These are phyloP conservation scores for Chrysochromulina parva DNA, from an alignment of 78 protist genomes.

Conservation along the genomic window DNA sequence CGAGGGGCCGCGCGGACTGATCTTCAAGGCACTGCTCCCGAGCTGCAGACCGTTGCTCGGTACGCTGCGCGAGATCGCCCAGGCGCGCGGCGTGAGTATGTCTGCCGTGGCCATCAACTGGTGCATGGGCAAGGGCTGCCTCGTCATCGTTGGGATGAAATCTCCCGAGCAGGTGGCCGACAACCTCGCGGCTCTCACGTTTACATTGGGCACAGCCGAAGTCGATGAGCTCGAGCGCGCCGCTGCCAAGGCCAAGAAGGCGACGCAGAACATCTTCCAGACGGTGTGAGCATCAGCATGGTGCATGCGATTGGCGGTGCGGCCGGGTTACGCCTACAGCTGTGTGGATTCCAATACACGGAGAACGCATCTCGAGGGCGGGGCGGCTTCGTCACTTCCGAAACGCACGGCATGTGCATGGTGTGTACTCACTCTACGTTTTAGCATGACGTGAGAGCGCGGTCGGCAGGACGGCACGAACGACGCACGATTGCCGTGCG, in stretches of 20 bases:
- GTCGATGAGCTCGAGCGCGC: not conserved
- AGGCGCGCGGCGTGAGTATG: not conserved
- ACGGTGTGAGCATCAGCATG: no score
- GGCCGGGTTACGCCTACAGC: no score
- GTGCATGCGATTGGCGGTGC: no score
- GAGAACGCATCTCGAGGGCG: no score
- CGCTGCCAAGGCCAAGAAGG: not conserved
- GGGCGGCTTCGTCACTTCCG: no score
- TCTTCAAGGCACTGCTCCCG: not conserved
- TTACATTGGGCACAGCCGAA: not conserved
- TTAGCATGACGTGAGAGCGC: no score
- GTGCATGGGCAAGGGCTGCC: not conserved
- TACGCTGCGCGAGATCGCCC: not conserved
- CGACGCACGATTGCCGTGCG: no score
- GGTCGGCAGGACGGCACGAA: no score
- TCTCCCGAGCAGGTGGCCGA: not conserved
- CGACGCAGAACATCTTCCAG: constrained; percentile 3
- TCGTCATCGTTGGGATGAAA: not conserved
- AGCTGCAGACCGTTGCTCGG: not conserved
- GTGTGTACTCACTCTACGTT: no score
- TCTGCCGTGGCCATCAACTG: not conserved
- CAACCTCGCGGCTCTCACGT: not conserved
- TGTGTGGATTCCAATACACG: no score
- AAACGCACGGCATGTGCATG: no score
- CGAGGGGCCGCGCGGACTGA: not conserved